Conservation (phyloP, 352 stramenopile species). For the Phytopythium aichiense region DNA sequence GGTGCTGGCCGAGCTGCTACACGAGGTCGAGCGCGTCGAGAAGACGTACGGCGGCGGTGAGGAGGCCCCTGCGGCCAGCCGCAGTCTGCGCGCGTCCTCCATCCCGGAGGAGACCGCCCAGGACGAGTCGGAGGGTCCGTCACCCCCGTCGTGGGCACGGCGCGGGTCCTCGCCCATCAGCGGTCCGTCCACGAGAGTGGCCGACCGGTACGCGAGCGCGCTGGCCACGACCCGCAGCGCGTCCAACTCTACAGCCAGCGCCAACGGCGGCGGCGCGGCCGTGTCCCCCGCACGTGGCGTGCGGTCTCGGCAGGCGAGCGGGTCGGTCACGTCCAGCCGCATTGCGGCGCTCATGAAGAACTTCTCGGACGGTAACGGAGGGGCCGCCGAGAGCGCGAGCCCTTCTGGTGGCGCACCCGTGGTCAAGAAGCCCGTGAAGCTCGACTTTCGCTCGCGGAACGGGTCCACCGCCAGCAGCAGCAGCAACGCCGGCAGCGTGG, state of each 20-base stretch:
- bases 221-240: constrained; percentile 16
- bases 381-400: constrained; percentile 8
- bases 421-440: constrained; percentile 28
- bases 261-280: background rate
- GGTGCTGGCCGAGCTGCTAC: constrained; percentile 50
- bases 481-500: constrained; percentile 7
- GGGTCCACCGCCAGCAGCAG: constrained; percentile 23
- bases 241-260: constrained; percentile 5
- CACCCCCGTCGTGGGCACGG: background rate
- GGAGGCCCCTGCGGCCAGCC: constrained; percentile 12
- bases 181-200: constrained; percentile 24
- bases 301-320: constrained; percentile 3
- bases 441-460: constrained; percentile 40
- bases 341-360: constrained; percentile 73
- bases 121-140: constrained; percentile 15
- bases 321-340: constrained; percentile 29
- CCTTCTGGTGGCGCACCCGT: constrained; percentile 2
- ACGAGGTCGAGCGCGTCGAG: constrained; percentile 46
- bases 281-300: constrained; percentile 7
- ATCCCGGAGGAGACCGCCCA: constrained; percentile 15
- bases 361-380: constrained; percentile 38
- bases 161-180: background rate
- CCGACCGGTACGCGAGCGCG: constrained; percentile 45
- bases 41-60: constrained; percentile 2
- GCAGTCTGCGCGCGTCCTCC: constrained; percentile 14